Evolutionary conservation across 371 early-diverging fungal species (phyloP).

Genomic region (Lichtheimia corymbifera): DNA sequence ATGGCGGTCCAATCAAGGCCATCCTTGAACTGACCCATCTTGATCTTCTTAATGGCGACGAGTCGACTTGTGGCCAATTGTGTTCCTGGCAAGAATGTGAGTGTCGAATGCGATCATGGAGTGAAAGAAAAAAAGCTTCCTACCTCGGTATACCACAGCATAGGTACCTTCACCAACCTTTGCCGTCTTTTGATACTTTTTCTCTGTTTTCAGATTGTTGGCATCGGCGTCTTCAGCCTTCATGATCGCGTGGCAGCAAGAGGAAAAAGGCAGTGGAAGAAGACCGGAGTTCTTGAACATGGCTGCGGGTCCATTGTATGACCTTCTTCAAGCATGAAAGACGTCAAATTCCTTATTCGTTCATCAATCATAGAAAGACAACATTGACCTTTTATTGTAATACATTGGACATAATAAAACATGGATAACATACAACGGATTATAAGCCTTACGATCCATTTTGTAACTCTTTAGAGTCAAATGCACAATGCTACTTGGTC

Average conservation of each 20-base stretch:
- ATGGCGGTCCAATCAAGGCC: slow-evolving; percentile 95
- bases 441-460: no score
- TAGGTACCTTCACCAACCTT: slow-evolving; percentile 97
- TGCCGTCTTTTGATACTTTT: slow-evolving; percentile 74
- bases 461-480: no score
- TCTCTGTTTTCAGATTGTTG: slow-evolving; percentile 61
- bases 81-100: slow-evolving; percentile 29
- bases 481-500: no score
- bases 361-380: no score
- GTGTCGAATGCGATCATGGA: background rate
- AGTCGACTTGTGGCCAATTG: slow-evolving; percentile 59
- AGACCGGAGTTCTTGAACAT: no score
- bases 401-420: no score
- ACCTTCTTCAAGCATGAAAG: no score
- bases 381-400: no score
- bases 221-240: slow-evolving; percentile 51
- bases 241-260: background rate
- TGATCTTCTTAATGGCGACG: slow-evolving; percentile 97
- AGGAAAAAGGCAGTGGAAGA: background rate
- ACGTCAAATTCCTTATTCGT: no score
- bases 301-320: no score
- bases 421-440: no score
- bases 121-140: background rate
- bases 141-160: slow-evolving; percentile 90
- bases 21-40: slow-evolving; percentile 84